phyloP scores from a whole-genome alignment of 2,329 filamentous ascomycete species.

The Stemphylium lycopersici region DNA sequence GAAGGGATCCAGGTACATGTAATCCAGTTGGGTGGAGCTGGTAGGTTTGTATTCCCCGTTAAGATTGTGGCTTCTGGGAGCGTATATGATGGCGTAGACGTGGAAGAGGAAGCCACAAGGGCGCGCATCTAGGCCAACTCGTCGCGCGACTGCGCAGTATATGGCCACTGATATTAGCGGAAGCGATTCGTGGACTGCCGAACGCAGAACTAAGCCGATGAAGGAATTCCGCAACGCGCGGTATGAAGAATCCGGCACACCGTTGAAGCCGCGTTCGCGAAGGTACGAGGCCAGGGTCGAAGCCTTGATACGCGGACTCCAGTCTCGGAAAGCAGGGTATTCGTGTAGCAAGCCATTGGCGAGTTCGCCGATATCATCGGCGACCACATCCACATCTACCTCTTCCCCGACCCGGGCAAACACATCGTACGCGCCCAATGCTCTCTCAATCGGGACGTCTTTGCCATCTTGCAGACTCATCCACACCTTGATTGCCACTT shows the following conservation, averaged over 20 bases:
- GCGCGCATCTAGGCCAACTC: constrained; percentile 75
- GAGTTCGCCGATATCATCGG: constrained; percentile 68
- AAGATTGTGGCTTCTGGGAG: constrained; percentile 63
- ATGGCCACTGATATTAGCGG: constrained; percentile 88
- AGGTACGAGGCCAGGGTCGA: constrained; percentile 72
- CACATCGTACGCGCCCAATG: constrained; percentile 84
- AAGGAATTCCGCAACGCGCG: constrained; percentile 85
- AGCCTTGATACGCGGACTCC: constrained; percentile 71
- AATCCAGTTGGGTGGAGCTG: constrained; percentile 36
- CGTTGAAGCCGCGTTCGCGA: constrained; percentile 69
- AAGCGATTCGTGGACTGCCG: constrained; percentile 75
- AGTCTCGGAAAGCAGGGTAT: constrained; percentile 59
- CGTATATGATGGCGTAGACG: constrained; percentile 78
- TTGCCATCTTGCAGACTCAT: constrained; percentile 59
- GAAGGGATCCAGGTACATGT: constrained; percentile 88
- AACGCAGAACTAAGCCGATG: constrained; percentile 78
- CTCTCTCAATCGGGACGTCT: constrained; percentile 70
- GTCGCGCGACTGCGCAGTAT: constrained; percentile 78
- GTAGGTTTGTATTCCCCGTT: constrained; percentile 48
- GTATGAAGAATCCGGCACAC: constrained; percentile 75
- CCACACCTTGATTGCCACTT: constrained; percentile 81
- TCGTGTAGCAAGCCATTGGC: constrained; percentile 62
- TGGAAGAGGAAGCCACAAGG: constrained; percentile 85
- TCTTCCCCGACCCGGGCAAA: constrained; percentile 78
- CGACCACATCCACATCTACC: constrained; percentile 72